These are phyloP conservation scores for Diaporthe vaccinii DNA, from an alignment of 2,329 filamentous ascomycete species.

Conservation along the genomic window DNA sequence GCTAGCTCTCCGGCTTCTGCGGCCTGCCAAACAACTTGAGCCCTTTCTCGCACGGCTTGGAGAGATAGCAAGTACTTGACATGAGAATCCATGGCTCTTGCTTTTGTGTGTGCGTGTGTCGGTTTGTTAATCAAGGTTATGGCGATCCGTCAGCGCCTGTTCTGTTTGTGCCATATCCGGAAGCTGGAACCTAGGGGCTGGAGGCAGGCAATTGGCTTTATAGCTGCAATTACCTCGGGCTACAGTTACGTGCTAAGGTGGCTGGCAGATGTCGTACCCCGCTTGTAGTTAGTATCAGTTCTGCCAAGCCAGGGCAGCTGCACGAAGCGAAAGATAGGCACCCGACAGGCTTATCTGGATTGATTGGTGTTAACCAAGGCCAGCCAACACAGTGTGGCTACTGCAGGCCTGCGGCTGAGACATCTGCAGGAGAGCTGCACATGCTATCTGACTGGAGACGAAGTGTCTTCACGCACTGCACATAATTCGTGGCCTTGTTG, in stretches of 20 bases:
- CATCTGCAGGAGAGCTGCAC: background rate
- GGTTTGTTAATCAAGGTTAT: background rate
- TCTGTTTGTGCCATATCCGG: constrained; percentile 1
- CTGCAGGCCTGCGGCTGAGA: constrained; percentile 1
- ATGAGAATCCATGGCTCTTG: constrained; percentile 32
- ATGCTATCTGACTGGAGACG: background rate
- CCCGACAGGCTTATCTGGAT: background rate
- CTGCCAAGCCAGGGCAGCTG: constrained; percentile 10
- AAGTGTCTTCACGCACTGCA: too few species aligned
- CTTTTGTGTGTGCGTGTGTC: background rate
- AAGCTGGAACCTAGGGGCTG: background rate
- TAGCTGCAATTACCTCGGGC: constrained; percentile 8
- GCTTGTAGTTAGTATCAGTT: background rate
- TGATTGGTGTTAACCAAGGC: too few species aligned
- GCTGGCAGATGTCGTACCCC: background rate
- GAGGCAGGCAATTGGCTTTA: constrained; percentile 15
- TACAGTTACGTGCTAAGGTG: constrained; percentile 2
- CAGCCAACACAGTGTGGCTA: background rate
- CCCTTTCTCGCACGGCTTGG: constrained; percentile 53
- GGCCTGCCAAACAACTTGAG: constrained; percentile 50
- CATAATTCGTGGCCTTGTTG: too few species aligned
- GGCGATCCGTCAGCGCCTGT: background rate
- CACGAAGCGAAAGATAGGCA: background rate
- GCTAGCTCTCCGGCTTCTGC: constrained; percentile 55
- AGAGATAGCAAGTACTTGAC: constrained; percentile 54